Evolutionary conservation across 805 yeast genomes (phyloP).

Genomic region (Jamesozyma spencerorum): DNA sequence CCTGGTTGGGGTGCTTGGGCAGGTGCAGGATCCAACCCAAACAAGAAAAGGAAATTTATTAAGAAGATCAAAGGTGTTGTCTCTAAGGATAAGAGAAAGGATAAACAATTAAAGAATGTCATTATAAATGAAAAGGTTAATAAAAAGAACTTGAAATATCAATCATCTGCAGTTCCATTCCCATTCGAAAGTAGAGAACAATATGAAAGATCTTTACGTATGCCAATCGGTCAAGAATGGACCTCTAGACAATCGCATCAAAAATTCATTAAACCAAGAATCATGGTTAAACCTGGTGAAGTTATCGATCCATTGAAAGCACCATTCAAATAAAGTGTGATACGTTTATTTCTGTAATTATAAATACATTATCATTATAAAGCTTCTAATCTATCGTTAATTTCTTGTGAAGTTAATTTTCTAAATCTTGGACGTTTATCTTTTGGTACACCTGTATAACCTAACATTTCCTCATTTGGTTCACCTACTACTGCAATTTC

Average conservation of each 20-base stretch:
- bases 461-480: constrained; percentile 71
- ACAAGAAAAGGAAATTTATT: constrained; percentile 48
- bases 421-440: constrained; percentile 86
- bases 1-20: constrained; percentile 99
- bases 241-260: constrained; percentile 80
- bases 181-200: constrained; percentile 91
- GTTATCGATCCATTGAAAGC: constrained; percentile 88
- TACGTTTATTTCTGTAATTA: neutral
- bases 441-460: constrained; percentile 70
- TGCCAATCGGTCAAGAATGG: constrained; percentile 99
- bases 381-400: constrained; percentile 90
- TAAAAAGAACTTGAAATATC: constrained; percentile 78
- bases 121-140: constrained; percentile 82
- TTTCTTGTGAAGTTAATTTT: constrained; percentile 78
- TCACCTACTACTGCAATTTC: constrained; percentile 84
- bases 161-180: constrained; percentile 84
- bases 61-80: constrained; percentile 73
- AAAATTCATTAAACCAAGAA: constrained; percentile 78
- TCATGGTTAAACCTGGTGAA: constrained; percentile 76
- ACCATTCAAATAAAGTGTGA: constrained; percentile 51
- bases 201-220: constrained; percentile 84
- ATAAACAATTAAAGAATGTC: constrained; percentile 66
- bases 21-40: constrained; percentile 47
- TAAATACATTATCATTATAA: constrained; percentile 35
- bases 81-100: constrained; percentile 62